A percentile compares a stretch with the other conserved stretches of the same genome.
phyloP scores from a whole-genome alignment of 2,329 filamentous ascomycete genomes.

The Dactylonectria macrodidyma region DNA sequence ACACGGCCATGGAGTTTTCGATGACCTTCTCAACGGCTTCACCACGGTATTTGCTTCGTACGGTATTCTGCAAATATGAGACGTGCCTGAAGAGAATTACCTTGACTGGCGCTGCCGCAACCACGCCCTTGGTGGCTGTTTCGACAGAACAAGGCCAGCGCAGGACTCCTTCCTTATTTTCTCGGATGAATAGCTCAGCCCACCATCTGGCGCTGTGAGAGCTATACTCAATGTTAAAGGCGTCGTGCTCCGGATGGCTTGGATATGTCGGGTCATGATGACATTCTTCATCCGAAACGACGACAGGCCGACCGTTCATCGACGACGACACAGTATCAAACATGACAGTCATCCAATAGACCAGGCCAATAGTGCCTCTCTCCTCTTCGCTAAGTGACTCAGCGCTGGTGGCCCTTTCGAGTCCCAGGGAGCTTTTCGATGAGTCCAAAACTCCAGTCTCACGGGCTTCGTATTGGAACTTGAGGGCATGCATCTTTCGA shows the following conservation, averaged over 20 bases:
- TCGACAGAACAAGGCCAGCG: slow-evolving; percentile 70
- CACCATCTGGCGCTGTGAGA: slow-evolving; percentile 51
- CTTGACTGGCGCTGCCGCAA: slow-evolving; percentile 70
- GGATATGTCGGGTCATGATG: slow-evolving; percentile 52
- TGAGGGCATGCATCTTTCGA: slow-evolving; percentile 57
- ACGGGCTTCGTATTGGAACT: slow-evolving; percentile 52
- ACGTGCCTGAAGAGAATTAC: slow-evolving; percentile 71
- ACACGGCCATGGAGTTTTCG: slow-evolving; percentile 62
- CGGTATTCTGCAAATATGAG: slow-evolving; percentile 67
- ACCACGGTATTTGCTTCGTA: slow-evolving; percentile 56
- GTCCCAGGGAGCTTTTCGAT: slow-evolving; percentile 44
- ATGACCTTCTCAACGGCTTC: slow-evolving; percentile 64
- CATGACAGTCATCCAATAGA: slow-evolving; percentile 74
- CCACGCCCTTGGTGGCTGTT: slow-evolving; percentile 64
- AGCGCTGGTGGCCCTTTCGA: slow-evolving; percentile 41
- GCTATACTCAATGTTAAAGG: slow-evolving; percentile 39
- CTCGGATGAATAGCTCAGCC: slow-evolving; percentile 53
- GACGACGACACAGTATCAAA: slow-evolving; percentile 71
- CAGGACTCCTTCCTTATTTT: slow-evolving; percentile 44
- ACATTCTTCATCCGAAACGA: slow-evolving; percentile 58
- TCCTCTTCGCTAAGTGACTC: slow-evolving; percentile 50
- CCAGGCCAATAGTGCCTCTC: slow-evolving; percentile 64
- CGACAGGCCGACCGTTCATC: slow-evolving; percentile 59
- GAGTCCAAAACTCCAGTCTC: slow-evolving; percentile 46
- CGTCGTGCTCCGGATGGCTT: slow-evolving; percentile 38